Percentiles rank a stretch among this genome's conserved stretches.
Evolutionary conservation across 306 rosid species (phyloP).

Genomic region (Hylodesmum podocarpum): DNA sequence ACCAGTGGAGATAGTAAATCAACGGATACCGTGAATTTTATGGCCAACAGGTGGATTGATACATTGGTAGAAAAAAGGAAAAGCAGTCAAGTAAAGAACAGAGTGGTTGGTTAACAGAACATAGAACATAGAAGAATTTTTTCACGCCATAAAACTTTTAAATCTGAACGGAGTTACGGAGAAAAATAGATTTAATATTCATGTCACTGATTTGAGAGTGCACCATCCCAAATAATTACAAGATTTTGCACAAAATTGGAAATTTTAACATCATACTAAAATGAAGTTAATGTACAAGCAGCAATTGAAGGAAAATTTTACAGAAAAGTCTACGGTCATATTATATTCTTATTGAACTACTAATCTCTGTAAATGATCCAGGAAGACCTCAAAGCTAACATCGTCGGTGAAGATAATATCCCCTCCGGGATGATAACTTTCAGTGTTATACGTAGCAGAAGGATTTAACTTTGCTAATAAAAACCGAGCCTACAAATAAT

Average conservation of each 20-base stretch:
- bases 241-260: slow-evolving; percentile 31
- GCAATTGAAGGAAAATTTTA: slow-evolving; percentile 18
- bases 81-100: too few relatives aligned
- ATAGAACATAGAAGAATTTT: not conserved
- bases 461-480: slow-evolving; percentile 91
- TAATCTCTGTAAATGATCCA: slow-evolving; percentile 96
- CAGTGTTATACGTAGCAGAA: slow-evolving; percentile 81
- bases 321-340: slow-evolving; percentile 2
- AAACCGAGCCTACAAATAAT: slow-evolving; percentile 74
- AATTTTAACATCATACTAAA: not conserved
- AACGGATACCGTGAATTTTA: too few relatives aligned
- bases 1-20: too few relatives aligned
- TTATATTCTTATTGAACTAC: slow-evolving; percentile 65
- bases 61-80: too few relatives aligned
- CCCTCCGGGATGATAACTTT: slow-evolving; percentile 73
- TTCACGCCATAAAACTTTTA: not conserved
- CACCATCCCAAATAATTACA: slow-evolving; percentile 35
- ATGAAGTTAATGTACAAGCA: slow-evolving; percentile 34
- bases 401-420: slow-evolving; percentile 91
- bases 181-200: not conserved
- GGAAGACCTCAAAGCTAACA: slow-evolving; percentile 93
- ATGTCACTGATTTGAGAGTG: not conserved
- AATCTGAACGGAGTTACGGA: not conserved
- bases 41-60: too few relatives aligned
- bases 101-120: too few relatives aligned